phyloP scores from a whole-genome alignment of 345 rosid species.

The Linum tenue region DNA sequence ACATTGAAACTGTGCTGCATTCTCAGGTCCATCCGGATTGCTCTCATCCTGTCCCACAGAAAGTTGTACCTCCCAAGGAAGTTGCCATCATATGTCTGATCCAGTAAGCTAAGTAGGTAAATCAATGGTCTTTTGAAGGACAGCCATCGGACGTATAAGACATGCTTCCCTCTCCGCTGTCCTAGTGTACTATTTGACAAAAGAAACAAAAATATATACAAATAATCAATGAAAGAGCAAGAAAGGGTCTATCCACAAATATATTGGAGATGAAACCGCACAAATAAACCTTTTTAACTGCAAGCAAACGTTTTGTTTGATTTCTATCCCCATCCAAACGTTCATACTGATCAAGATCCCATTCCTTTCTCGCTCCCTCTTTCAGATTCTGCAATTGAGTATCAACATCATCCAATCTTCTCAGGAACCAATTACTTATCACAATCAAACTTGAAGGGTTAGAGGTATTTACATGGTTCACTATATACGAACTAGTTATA shows the following conservation, averaged over 20 bases:
- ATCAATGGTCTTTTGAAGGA: conserved; percentile 67
- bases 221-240: not conserved
- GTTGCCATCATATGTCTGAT: conserved; percentile 65
- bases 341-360: conserved; percentile 91
- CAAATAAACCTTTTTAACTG: conserved; percentile 69
- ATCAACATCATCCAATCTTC: not conserved
- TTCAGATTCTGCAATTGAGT: conserved; percentile 57
- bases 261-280: not conserved
- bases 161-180: conserved; percentile 89
- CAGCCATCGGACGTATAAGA: conserved; percentile 86
- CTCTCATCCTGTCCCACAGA: conserved; percentile 99
- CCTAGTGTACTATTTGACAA: conserved; percentile 61
- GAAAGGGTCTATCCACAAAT: not conserved
- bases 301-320: conserved; percentile 72
- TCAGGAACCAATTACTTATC: not conserved
- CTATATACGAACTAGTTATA: too few species aligned
- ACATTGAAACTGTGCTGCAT: conserved; percentile 88
- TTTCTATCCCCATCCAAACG: conserved; percentile 92
- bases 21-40: conserved; percentile 88
- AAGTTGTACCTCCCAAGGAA: conserved; percentile 88
- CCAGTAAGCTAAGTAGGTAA: conserved; percentile 79
- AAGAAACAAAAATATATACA: conserved; percentile 7
- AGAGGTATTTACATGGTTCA: too few species aligned
- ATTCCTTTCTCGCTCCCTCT: conserved; percentile 93
- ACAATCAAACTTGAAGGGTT: not conserved